Conservation (phyloP, 2,329 filamentous ascomycete species). For the Thelonectria olida region DNA sequence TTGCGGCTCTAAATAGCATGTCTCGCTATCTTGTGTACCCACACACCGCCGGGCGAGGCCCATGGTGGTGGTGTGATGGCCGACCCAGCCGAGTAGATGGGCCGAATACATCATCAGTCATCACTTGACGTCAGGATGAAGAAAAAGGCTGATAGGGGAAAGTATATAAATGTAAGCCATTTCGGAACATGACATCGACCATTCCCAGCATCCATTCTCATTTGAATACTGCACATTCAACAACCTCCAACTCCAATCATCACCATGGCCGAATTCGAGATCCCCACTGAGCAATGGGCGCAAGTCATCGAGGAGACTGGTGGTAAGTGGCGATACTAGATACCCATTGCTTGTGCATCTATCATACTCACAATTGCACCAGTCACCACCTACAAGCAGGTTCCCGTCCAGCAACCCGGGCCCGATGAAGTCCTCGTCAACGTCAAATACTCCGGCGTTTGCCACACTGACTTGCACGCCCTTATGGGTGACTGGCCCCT, state of each 20-base stretch:
- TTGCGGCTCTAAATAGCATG: neutral
- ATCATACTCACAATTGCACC: neutral
- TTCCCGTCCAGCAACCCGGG: slow-evolving; percentile 8
- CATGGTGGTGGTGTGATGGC: neutral
- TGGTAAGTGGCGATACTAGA: neutral
- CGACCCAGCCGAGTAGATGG: neutral
- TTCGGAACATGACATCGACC: neutral
- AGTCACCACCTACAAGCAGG: slow-evolving; percentile 7
- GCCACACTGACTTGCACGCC: slow-evolving; percentile 20
- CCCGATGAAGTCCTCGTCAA: slow-evolving; percentile 21
- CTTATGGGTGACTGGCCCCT: slow-evolving; percentile 21
- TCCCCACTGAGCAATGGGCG: slow-evolving; percentile 20
- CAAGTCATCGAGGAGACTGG: slow-evolving; percentile 19
- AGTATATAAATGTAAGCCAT: slow-evolving; percentile 8
- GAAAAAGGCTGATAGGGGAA: neutral
- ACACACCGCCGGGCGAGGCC: neutral
- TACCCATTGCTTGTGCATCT: neutral
- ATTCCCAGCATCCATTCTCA: neutral
- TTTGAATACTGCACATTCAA: neutral
- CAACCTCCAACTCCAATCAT: neutral
- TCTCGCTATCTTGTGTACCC: slow-evolving; percentile 1
- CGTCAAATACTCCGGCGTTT: slow-evolving; percentile 19
- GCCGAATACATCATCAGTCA: slow-evolving; percentile 10
- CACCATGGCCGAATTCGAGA: slow-evolving; percentile 13
- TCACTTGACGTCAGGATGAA: neutral